These are phyloP conservation scores for Collybia nuda DNA, from an alignment of 768 basidiomycete genomes.

Conservation along the genomic window DNA sequence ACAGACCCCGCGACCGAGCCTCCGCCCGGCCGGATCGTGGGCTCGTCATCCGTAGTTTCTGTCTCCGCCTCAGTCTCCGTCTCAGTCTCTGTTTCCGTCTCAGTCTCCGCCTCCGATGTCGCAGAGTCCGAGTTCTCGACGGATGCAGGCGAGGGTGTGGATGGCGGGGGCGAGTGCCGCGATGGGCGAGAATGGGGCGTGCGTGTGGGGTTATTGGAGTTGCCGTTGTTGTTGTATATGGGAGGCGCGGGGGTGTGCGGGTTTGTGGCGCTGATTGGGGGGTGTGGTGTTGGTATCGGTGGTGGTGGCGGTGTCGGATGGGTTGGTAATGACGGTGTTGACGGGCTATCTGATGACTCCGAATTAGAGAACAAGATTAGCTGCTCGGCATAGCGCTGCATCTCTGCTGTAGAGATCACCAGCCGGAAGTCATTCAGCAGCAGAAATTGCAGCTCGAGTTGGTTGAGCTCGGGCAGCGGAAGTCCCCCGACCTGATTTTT, in stretches of 20 bases:
- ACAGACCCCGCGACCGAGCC: conserved; percentile 18
- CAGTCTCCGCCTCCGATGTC: conserved; percentile 26
- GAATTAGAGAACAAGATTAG: conserved; percentile 67
- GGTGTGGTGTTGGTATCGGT: not conserved
- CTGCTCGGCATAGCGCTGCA: conserved; percentile 94
- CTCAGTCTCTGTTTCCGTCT: conserved; percentile 33
- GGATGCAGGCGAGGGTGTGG: not conserved
- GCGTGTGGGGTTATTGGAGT: not conserved
- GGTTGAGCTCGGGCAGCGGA: conserved; percentile 89
- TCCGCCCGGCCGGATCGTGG: conserved; percentile 61
- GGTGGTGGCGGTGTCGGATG: not conserved
- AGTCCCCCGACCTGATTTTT: conserved; percentile 91
- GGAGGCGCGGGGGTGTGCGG: not conserved
- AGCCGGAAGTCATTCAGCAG: conserved; percentile 94
- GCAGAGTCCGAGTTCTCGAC: conserved; percentile 6
- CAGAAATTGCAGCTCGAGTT: conserved; percentile 95
- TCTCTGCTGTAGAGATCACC: conserved; percentile 84
- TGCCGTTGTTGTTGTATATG: too few relatives aligned
- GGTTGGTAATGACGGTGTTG: not conserved
- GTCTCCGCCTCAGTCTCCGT: conserved; percentile 57
- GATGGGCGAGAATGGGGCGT: not conserved
- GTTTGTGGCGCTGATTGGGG: not conserved
- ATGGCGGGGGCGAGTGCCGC: not conserved
- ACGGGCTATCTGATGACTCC: not conserved
- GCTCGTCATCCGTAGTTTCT: conserved; percentile 74